Evolutionary conservation across 2,329 filamentous ascomycete genomes (phyloP).

Genomic region (Penicillium psychrosexuale): DNA sequence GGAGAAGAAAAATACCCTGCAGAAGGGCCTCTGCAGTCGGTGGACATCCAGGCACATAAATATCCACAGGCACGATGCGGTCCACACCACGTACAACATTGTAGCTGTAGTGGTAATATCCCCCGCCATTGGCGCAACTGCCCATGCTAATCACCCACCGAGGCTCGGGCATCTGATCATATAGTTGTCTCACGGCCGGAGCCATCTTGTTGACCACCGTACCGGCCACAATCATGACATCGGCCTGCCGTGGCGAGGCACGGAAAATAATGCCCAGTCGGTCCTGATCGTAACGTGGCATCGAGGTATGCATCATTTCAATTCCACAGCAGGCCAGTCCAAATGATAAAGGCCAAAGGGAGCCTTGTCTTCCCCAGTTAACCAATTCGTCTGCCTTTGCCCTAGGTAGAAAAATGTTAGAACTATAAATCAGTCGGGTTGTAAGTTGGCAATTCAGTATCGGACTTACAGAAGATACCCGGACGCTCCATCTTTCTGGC

Average conservation of each 20-base stretch:
- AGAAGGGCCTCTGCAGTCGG: constrained; percentile 53
- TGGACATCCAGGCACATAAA: constrained; percentile 73
- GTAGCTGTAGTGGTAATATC: constrained; percentile 86
- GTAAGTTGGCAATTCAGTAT: background rate
- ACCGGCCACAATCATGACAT: constrained; percentile 91
- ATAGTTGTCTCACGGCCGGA: constrained; percentile 81
- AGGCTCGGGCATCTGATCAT: constrained; percentile 93
- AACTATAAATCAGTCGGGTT: background rate
- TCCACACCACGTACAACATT: constrained; percentile 72
- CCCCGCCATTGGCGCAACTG: constrained; percentile 78
- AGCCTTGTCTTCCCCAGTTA: constrained; percentile 82
- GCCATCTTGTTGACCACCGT: constrained; percentile 97
- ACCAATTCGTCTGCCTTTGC: constrained; percentile 74
- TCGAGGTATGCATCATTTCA: constrained; percentile 91
- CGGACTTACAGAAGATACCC: constrained; percentile 10
- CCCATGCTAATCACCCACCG: constrained; percentile 86
- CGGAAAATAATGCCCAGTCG: constrained; percentile 87
- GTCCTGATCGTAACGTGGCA: constrained; percentile 85
- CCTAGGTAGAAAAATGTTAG: constrained; percentile 41
- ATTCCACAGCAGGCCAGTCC: constrained; percentile 84
- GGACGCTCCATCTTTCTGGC: background rate
- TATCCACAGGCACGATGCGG: constrained; percentile 72
- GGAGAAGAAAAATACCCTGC: constrained; percentile 68
- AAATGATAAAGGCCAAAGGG: constrained; percentile 86
- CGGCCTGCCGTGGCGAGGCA: constrained; percentile 79